Conservation (phyloP, 495 filamentous ascomycete genomes). For the Aspergillus cristatus region DNA sequence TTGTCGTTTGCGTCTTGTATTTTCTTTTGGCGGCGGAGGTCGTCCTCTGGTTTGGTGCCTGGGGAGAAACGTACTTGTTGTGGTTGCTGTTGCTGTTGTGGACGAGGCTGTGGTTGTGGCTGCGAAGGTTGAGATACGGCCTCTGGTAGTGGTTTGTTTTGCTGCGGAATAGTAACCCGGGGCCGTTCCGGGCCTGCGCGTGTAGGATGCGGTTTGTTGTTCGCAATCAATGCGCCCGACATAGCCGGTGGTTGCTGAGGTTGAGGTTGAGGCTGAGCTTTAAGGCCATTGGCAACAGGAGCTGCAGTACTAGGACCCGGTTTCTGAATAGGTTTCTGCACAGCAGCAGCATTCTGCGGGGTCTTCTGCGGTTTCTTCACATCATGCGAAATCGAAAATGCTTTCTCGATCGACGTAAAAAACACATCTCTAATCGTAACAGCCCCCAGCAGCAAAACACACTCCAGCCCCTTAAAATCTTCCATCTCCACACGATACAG, state of each 20-base stretch:
- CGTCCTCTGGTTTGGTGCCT: conserved; percentile 35
- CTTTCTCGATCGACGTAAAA: conserved; percentile 54
- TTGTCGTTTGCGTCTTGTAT: conserved; percentile 74
- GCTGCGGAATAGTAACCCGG: conserved; percentile 5
- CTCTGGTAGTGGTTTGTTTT: not conserved
- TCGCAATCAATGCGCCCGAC: not conserved
- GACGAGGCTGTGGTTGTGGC: not conserved
- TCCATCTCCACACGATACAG: conserved; percentile 84
- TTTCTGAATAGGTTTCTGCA: not conserved
- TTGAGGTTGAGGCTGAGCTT: conserved; percentile 1
- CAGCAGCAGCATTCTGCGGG: conserved; percentile 1
- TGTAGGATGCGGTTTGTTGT: too few relatives aligned
- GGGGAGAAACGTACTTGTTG: too few relatives aligned
- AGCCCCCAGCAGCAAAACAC: conserved; percentile 74
- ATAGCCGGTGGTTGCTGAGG: conserved; percentile 3
- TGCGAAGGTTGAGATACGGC: too few relatives aligned
- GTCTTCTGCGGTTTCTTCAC: too few relatives aligned
- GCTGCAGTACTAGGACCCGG: not conserved
- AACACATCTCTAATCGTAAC: conserved; percentile 84
- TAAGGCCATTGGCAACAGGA: conserved; percentile 4
- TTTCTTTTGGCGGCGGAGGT: conserved; percentile 60
- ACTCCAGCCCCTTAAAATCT: conserved; percentile 87
- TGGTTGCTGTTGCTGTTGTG: not conserved
- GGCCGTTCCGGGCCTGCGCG: not conserved
- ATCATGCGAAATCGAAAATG: conserved; percentile 65